A percentile compares a stretch with the other conserved stretches of the same genome.
phyloP scores from a whole-genome alignment of 2,329 filamentous ascomycete genomes.

The Botrytis byssoidea region DNA sequence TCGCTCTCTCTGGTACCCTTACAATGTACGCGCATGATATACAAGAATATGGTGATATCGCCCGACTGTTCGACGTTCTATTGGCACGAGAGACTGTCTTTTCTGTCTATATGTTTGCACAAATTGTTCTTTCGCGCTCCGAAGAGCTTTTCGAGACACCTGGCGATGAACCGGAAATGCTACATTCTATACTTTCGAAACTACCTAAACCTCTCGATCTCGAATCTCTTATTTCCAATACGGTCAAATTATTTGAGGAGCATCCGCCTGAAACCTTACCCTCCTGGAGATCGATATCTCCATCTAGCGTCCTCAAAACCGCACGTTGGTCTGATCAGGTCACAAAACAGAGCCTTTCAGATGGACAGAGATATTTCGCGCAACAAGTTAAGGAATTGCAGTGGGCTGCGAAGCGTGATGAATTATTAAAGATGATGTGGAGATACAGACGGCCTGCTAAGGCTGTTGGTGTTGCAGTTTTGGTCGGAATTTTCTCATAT shows the following conservation, averaged over 20 bases:
- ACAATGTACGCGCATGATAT: slow-evolving; percentile 98
- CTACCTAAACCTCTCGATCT: slow-evolving; percentile 79
- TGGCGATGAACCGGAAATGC: slow-evolving; percentile 82
- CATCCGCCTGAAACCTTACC: slow-evolving; percentile 72
- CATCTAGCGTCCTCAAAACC: slow-evolving; percentile 81
- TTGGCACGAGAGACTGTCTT: slow-evolving; percentile 85
- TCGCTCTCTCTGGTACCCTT: slow-evolving; percentile 86
- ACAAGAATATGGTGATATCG: slow-evolving; percentile 82
- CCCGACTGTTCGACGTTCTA: slow-evolving; percentile 88
- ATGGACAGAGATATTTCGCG: slow-evolving; percentile 68
- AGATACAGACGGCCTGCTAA: slow-evolving; percentile 64
- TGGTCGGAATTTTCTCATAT: slow-evolving; percentile 63
- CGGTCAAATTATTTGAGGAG: slow-evolving; percentile 60
- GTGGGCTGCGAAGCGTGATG: slow-evolving; percentile 58
- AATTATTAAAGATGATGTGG: slow-evolving; percentile 53
- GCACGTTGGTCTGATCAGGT: slow-evolving; percentile 55
- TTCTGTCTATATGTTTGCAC: slow-evolving; percentile 86
- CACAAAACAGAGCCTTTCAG: slow-evolving; percentile 56
- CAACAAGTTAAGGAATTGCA: slow-evolving; percentile 71
- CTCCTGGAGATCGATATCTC: slow-evolving; percentile 71
- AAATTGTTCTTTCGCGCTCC: slow-evolving; percentile 77
- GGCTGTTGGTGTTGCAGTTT: slow-evolving; percentile 61
- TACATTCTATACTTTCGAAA: slow-evolving; percentile 84
- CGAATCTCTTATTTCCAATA: slow-evolving; percentile 69
- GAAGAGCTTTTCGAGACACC: slow-evolving; percentile 84